phyloP scores from a whole-genome alignment of 805 yeast species.

The Priceomyces medius region DNA sequence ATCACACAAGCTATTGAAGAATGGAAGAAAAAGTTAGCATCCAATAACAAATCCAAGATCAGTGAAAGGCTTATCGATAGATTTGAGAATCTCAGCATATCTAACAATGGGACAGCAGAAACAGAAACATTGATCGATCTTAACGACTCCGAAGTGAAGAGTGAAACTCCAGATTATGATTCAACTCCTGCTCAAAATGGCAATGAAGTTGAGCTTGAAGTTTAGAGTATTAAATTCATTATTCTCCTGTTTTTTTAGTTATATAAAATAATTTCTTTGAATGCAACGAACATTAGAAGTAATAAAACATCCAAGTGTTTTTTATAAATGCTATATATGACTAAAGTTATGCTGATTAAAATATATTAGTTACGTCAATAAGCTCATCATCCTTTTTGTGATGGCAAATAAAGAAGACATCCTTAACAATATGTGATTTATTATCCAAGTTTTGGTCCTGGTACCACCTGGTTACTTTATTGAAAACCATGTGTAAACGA shows the following conservation, averaged over 20 bases:
- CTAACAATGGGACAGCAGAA: conserved; percentile 13
- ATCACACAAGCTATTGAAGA: conserved; percentile 47
- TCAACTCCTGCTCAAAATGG: not conserved
- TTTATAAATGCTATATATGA: too few species aligned
- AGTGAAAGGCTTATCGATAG: conserved; percentile 62
- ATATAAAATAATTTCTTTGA: not conserved
- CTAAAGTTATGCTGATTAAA: not conserved
- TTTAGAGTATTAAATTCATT: not conserved
- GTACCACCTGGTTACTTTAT: conserved; percentile 21
- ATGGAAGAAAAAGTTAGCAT: conserved; percentile 66
- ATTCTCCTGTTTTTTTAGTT: not conserved
- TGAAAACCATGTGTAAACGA: conserved; percentile 26
- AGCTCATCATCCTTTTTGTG: conserved; percentile 19
- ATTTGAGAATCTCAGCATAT: conserved; percentile 15
- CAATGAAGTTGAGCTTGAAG: conserved; percentile 1
- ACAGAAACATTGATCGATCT: conserved; percentile 19
- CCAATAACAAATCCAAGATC: conserved; percentile 52
- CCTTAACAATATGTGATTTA: conserved; percentile 9
- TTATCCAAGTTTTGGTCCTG: conserved; percentile 7
- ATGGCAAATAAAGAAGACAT: conserved; percentile 28
- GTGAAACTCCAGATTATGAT: conserved; percentile 1
- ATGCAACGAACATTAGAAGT: not conserved
- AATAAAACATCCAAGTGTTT: too few species aligned
- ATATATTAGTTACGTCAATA: conserved; percentile 6
- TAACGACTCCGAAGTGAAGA: conserved; percentile 8